Evolutionary conservation across 2,329 filamentous ascomycete genomes (phyloP), one percentile per base, ranked within the genome.

Genomic region (Talaromyces rugulosus): DNA sequence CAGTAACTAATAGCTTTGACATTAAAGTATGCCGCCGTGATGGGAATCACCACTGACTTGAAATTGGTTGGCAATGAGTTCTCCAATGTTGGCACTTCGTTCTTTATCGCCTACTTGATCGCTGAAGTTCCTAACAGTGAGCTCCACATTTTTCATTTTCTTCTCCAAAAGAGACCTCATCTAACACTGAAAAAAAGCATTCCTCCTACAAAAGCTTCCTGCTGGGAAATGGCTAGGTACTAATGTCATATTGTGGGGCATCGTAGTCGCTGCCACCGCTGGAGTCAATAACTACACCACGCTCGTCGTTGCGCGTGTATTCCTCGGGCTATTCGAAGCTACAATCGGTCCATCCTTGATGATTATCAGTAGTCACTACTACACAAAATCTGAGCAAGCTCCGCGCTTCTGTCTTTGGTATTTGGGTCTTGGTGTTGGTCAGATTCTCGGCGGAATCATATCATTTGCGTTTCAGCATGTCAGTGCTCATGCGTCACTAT

Each of bases 341-440:
- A 83, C 83, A 2, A 83, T 87, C 60, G 82, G 81, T 1, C 86
- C 86, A 1, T 85, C 82, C 0, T 72, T 87, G 61, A 84, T 87
- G 76, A 77, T 88, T 58, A 83, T 88, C 66, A 85, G 81, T 65
- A 84, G 82, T 61, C 80, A 84, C 68, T 87, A 83, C 79, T 87
- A 86, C 57, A 82, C 79, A 31, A 81, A 82, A 62, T 76, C 77
- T 1, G 85, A 88, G 70, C 83, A 84, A 68, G 82, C 84, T 3
- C 82, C 83, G 7, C 80, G 85, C 8, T 85, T 86, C 70, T 83
- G 81, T 18, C 79, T 87, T 68, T 87, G 85, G 85, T 87, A 86
- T 68, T 78, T 81, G 36, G 85, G 85, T 8, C 76, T 87, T 12
- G 85, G 86, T 1, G 72, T 85, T 3, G 84, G 84, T 5, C 85